Evolutionary conservation across 352 stramenopile species (phyloP).

Genomic region (Globisporangium nagaii): DNA sequence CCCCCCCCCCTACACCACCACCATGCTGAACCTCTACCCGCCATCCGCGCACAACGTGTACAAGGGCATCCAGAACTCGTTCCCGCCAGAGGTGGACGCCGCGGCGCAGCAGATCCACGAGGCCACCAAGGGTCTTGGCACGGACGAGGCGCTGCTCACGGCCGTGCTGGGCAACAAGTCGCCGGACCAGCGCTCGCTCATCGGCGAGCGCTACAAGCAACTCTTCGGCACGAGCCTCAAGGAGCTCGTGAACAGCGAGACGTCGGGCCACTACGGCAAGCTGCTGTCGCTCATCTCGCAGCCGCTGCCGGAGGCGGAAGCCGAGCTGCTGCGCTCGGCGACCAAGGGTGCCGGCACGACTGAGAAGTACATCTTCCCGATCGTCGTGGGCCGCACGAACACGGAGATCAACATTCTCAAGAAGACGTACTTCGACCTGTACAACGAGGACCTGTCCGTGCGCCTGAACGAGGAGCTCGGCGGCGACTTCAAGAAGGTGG

Average conservation of each 20-base stretch:
- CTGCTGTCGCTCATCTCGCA: slow-evolving; percentile 50
- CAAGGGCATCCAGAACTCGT: slow-evolving; percentile 38
- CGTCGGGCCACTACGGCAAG: slow-evolving; percentile 56
- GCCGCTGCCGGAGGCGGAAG: slow-evolving; percentile 61
- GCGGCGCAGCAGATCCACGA: slow-evolving; percentile 49
- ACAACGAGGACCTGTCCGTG: slow-evolving; percentile 52
- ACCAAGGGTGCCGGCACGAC: slow-evolving; percentile 67
- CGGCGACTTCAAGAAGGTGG: slow-evolving; percentile 63
- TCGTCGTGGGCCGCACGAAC: slow-evolving; percentile 63
- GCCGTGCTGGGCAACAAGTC: slow-evolving; percentile 47
- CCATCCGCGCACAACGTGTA: slow-evolving; percentile 56
- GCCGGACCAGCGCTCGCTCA: slow-evolving; percentile 53
- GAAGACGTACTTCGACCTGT: slow-evolving; percentile 69
- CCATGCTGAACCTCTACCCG: slow-evolving; percentile 79
- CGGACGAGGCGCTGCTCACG: slow-evolving; percentile 49
- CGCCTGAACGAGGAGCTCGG: slow-evolving; percentile 52
- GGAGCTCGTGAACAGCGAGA: slow-evolving; percentile 56
- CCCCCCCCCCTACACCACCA: too few species aligned
- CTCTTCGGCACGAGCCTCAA: slow-evolving; percentile 54
- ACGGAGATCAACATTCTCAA: slow-evolving; percentile 73
- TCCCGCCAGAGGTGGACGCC: slow-evolving; percentile 41
- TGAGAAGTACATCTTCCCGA: slow-evolving; percentile 67
- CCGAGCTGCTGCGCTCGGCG: slow-evolving; percentile 48
- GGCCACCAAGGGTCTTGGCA: slow-evolving; percentile 56
- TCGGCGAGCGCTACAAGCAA: slow-evolving; percentile 60